Conservation (phyloP, 192 early-diverging fungal genomes). For the Entomortierella chlamydospora region DNA sequence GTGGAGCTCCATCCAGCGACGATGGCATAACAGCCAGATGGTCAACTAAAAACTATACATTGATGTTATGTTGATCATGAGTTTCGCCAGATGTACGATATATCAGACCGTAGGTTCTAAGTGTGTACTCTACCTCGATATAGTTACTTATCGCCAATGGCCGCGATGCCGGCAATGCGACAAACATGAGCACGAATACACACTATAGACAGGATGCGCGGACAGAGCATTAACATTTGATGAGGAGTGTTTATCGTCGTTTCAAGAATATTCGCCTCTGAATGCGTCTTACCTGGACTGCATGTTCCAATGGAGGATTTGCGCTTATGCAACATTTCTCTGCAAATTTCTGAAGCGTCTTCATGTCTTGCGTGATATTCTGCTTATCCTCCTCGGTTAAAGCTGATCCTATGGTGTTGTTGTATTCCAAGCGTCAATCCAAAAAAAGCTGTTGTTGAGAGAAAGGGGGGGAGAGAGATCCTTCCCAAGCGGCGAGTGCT, state of each 20-base stretch:
- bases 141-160: conserved; percentile 28
- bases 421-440: background rate
- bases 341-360: conserved; percentile 17
- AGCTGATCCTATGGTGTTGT: conserved; percentile 5
- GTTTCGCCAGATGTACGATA: background rate
- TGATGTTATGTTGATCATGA: no score
- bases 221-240: background rate
- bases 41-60: conserved; percentile 45
- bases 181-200: conserved; percentile 35
- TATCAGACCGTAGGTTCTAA: background rate
- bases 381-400: conserved; percentile 35
- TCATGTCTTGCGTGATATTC: conserved; percentile 18
- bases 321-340: conserved; percentile 24
- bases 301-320: background rate
- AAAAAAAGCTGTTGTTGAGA: background rate
- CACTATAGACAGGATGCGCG: conserved; percentile 1
- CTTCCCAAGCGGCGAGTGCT: no score
- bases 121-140: conserved; percentile 34
- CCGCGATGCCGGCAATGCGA: conserved; percentile 13
- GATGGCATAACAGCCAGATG: conserved; percentile 25
- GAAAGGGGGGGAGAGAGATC: no score
- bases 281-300: conserved; percentile 46
- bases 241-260: background rate
- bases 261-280: no score
- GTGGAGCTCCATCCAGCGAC: background rate